Evolutionary conservation across 257 asterid species (phyloP).

Genomic region (Parsonsia alboflavescens): DNA sequence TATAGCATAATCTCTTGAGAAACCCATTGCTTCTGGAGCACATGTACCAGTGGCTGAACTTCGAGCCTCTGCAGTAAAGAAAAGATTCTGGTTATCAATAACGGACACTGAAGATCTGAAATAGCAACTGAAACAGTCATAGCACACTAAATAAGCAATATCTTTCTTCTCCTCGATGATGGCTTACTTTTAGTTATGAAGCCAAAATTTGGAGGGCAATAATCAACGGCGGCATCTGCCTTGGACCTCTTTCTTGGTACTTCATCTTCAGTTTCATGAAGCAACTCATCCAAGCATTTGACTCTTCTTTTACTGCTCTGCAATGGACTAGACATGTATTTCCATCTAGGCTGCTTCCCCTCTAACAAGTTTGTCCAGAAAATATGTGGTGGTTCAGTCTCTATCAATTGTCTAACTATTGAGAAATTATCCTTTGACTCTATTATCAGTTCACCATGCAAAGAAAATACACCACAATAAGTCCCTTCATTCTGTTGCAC

Average conservation of each 20-base stretch:
- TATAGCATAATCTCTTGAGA: background rate
- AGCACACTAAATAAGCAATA: slow-evolving; percentile 12
- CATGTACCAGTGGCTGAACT: background rate
- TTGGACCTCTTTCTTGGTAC: slow-evolving; percentile 21
- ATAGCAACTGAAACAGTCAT: background rate
- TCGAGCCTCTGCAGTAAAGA: slow-evolving; percentile 16
- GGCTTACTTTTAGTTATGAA: slow-evolving; percentile 14
- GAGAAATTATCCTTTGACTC: slow-evolving; percentile 27
- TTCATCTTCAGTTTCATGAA: slow-evolving; percentile 14
- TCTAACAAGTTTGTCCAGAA: slow-evolving; percentile 48
- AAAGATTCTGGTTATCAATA: background rate
- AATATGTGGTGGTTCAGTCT: slow-evolving; percentile 26
- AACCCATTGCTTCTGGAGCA: background rate
- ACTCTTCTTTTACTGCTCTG: slow-evolving; percentile 30
- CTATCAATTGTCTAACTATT: slow-evolving; percentile 25
- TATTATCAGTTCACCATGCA: slow-evolving; percentile 46
- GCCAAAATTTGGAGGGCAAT: background rate
- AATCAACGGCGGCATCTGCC: slow-evolving; percentile 16
- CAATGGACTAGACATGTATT: slow-evolving; percentile 24
- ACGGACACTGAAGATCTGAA: background rate
- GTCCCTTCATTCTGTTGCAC: slow-evolving; percentile 34
- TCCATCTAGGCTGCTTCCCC: slow-evolving; percentile 49
- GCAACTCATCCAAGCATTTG: slow-evolving; percentile 9
- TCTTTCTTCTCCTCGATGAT: slow-evolving; percentile 16
- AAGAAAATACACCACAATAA: slow-evolving; percentile 27